Percentiles rank a stretch among this genome's conserved stretches.
Evolutionary conservation across 2,329 filamentous ascomycete genomes (phyloP).

Genomic region (Fusarium nurragi): DNA sequence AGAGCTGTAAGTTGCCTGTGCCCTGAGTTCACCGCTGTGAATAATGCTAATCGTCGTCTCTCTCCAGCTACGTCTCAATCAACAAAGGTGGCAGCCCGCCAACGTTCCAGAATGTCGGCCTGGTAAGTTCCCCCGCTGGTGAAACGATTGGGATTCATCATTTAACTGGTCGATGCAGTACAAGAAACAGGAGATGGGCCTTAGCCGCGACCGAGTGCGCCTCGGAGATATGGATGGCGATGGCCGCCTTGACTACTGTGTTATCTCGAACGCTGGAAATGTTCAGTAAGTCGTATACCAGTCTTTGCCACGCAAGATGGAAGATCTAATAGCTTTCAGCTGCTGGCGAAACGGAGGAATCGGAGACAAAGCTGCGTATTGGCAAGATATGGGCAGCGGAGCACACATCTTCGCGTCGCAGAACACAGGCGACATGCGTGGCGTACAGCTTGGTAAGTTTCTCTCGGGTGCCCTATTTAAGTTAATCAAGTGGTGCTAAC

Average conservation of each 20-base stretch:
- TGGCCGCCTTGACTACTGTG: not conserved
- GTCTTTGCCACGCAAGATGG: too few species aligned
- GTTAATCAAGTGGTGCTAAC: too few species aligned
- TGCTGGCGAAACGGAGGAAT: slow-evolving; percentile 2
- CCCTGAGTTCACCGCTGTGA: too few species aligned
- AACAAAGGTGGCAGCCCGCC: slow-evolving; percentile 1
- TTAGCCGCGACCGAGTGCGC: not conserved
- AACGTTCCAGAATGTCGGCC: not conserved
- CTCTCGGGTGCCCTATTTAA: too few species aligned
- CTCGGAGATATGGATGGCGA: slow-evolving; percentile 4
- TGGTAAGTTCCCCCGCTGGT: too few species aligned
- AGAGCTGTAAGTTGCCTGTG: not conserved
- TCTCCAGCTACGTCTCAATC: not conserved
- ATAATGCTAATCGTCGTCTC: not conserved
- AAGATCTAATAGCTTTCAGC: not conserved
- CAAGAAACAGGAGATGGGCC: slow-evolving; percentile 5
- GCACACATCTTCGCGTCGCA: not conserved
- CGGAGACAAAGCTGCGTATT: slow-evolving; percentile 5
- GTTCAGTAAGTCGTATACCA: not conserved
- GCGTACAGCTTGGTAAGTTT: too few species aligned
- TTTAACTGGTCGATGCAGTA: too few species aligned
- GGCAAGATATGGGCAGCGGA: slow-evolving; percentile 1
- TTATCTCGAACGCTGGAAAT: slow-evolving; percentile 1
- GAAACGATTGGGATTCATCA: too few species aligned
- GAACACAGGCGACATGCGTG: not conserved